Base-by-base conservation (phyloP, 345 rosid species). In the Dovyalis caffra region DNA sequence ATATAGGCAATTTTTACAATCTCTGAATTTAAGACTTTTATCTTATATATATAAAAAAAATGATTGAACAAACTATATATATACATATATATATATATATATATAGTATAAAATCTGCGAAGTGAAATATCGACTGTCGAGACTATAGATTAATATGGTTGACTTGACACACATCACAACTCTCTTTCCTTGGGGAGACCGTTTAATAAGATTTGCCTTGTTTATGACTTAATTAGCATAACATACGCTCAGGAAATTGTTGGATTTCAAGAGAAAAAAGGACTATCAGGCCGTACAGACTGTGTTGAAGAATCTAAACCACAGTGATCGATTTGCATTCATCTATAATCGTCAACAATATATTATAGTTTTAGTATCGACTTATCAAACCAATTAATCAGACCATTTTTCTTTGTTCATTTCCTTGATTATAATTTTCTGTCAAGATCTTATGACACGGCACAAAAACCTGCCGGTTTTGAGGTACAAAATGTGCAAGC, bases 371-470 rank as follows among this genome's bases (percentile, higher is more conserved):
- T 60, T n/a, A n/a, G n/a, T n/a, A n/a, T 10, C 28, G 15, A 8
- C 29, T 60, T n/a, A n/a, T n/a, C n/a, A n/a, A n/a, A n/a, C n/a
- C n/a, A n/a, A n/a, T n/a, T n/a, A n/a, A n/a, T n/a, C n/a, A n/a
- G n/a, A n/a, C n/a, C n/a, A n/a, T n/a, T n/a, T n/a, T n/a, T n/a
- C n/a, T n/a, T n/a, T n/a, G n/a, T n/a, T n/a, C n/a, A n/a, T n/a
- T n/a, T n/a, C n/a, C n/a, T 23, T 60, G 8, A 10, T 26, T 26
- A 10, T 4, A n/a, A 56, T n/a, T 70, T 33, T 34, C 47, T 34
- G 64, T 45, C 64, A 14, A 56, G 64, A 70, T 70, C 73, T 70
- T n/a, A 70, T 32, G 25, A 23, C 32, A 53, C 73, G 64, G 64
- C 73, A 57, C 29, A 6, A 31, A 70, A 53, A 32, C 33, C 23